phyloP scores from a whole-genome alignment of 345 rosid genomes.

The Ceriops decandra region DNA sequence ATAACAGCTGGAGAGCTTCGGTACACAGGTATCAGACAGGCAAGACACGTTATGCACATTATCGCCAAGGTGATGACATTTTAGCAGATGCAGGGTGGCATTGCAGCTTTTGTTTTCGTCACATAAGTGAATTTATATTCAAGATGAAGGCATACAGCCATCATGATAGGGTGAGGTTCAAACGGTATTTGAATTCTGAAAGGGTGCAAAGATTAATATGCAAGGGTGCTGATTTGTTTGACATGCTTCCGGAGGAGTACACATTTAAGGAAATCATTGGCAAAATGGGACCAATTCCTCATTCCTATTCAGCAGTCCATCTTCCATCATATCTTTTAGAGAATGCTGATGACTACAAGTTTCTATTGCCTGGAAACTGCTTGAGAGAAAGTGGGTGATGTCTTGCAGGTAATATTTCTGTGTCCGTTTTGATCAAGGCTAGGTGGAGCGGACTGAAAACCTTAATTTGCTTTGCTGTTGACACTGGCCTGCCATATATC shows the following conservation, averaged over 20 bases:
- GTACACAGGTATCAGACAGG: constrained; percentile 30
- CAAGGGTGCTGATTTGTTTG: constrained; percentile 32
- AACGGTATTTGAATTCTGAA: constrained; percentile 23
- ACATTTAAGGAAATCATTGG: constrained; percentile 34
- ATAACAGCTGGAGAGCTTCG: constrained; percentile 39
- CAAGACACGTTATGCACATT: constrained; percentile 32
- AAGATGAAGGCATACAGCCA: constrained; percentile 46
- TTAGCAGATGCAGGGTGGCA: constrained; percentile 41
- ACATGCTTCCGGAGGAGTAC: constrained; percentile 39
- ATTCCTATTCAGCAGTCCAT: constrained; percentile 32
- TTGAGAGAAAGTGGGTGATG: constrained; percentile 1
- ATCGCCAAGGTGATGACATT: constrained; percentile 23
- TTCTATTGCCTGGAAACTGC: constrained; percentile 35
- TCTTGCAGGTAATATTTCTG: too few species aligned
- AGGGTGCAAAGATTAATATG: constrained; percentile 36
- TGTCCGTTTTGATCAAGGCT: not conserved
- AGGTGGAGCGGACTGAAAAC: not conserved
- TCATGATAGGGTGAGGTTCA: constrained; percentile 29
- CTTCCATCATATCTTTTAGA: constrained; percentile 28
- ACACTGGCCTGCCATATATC: not conserved
- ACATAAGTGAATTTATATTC: constrained; percentile 31
- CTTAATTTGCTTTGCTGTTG: not conserved
- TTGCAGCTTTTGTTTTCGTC: constrained; percentile 41
- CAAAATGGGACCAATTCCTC: constrained; percentile 33
- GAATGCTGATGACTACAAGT: constrained; percentile 27